Base-by-base conservation (phyloP, 306 rosid species). In the Abrus precatorius region DNA sequence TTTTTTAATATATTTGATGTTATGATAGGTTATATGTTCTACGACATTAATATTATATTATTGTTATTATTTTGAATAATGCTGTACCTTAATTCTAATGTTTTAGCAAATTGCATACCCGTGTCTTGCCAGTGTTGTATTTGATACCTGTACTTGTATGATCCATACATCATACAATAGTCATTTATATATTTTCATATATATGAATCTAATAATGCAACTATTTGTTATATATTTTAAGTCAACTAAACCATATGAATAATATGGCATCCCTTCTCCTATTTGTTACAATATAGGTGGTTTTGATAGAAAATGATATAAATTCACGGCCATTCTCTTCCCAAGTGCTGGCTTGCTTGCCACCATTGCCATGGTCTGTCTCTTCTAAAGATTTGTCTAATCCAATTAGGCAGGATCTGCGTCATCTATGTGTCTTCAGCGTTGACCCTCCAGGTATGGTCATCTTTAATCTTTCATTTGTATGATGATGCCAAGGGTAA, bases 391-490 rank as follows among this genome's bases (percentile, higher is more conserved):
- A 95, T 81, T 80, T 95, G 83, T 84, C 88, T 56, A 89, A 90
- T 86, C 89, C 96, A 68, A 84, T 88, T 69, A 85, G 99, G 88
- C 90, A 88, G 92, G 99, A 95, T 82, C 75, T 95, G 86, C 91
- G 97, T 56, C 81, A 87, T 67, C 30, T 93, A 74, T 74, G 55
- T 68, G 97, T 89, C 73, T 93, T 95, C 79, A 95, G 99, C 71
- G 99, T 95, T 74, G 99, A 95, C 84, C 99, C 99, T 88, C 99
- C 99, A 62, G 99, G 99, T 93, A 86, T 75, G 78, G 40, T 69
- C 72, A 65, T 65, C 40, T 48, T 74, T 38, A 48, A 20, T 68
- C 65, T 82, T 77, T 33, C 54, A 45, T 57, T 44, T 78, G 50
- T 49, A 20, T 69, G 64, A 53, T 9, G 69, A 50, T 60, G 50